Evolutionary conservation across 2,329 filamentous ascomycete species (phyloP).

Genomic region (Chaetomium olivaceum): DNA sequence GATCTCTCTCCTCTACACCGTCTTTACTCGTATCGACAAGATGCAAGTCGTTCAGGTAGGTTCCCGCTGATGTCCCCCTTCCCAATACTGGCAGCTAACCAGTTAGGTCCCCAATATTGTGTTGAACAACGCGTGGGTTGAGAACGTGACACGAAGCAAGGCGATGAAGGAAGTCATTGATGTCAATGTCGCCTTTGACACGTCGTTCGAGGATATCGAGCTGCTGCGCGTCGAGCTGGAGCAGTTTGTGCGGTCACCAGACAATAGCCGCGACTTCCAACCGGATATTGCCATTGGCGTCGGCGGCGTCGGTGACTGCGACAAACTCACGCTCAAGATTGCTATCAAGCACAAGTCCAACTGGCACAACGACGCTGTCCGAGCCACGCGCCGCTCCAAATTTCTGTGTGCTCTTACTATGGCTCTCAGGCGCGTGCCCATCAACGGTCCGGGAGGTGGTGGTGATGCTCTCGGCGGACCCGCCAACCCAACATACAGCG

Average conservation of each 20-base stretch:
- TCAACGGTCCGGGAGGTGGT: conserved; percentile 77
- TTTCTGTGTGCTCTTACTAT: conserved; percentile 93
- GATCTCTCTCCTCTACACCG: conserved; percentile 89
- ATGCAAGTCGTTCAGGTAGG: conserved; percentile 68
- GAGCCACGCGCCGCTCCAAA: conserved; percentile 80
- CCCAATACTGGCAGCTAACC: not conserved
- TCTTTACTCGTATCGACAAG: conserved; percentile 81
- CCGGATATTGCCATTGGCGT: conserved; percentile 79
- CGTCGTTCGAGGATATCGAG: conserved; percentile 85
- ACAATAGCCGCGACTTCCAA: conserved; percentile 90
- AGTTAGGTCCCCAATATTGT: conserved; percentile 83
- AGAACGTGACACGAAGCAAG: conserved; percentile 88
- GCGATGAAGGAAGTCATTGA: conserved; percentile 86
- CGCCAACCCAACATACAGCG: conserved; percentile 78
- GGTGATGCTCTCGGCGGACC: conserved; percentile 62
- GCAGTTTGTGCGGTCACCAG: conserved; percentile 76
- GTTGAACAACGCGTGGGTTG: conserved; percentile 90
- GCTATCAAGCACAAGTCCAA: conserved; percentile 91
- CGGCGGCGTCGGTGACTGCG: conserved; percentile 76
- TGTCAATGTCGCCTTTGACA: conserved; percentile 81
- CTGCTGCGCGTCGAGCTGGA: conserved; percentile 82
- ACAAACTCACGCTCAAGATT: conserved; percentile 81
- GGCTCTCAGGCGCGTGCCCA: conserved; percentile 83
- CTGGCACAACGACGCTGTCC: conserved; percentile 83
- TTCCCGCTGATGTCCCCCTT: not conserved